phyloP scores from a whole-genome alignment of 768 basidiomycete species.

The Panaeolus papilionaceus region DNA sequence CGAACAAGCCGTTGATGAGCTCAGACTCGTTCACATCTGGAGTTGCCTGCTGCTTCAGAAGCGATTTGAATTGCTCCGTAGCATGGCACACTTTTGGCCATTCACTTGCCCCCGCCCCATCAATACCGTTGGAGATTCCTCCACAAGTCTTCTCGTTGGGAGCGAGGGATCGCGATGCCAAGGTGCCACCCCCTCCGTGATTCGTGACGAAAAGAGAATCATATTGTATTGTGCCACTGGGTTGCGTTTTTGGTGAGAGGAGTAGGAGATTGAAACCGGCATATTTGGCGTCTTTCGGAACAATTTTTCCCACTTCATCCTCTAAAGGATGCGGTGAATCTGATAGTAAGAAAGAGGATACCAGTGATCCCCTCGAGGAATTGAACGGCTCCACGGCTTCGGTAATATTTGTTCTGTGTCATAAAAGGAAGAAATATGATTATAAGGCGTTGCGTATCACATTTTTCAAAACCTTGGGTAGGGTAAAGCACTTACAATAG shows the following conservation, averaged over 20 bases:
- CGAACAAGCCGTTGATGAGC: conserved; percentile 65
- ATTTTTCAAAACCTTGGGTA: conserved; percentile 12
- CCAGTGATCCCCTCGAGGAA: conserved; percentile 73
- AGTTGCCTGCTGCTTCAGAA: conserved; percentile 44
- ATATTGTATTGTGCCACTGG: conserved; percentile 45
- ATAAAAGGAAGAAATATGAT: conserved; percentile 9
- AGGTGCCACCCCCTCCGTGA: conserved; percentile 66
- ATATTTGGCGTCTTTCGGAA: conserved; percentile 56
- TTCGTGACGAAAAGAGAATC: conserved; percentile 71
- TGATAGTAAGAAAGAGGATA: conserved; percentile 70
- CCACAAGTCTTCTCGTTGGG: conserved; percentile 55
- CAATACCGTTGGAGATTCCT: conserved; percentile 79
- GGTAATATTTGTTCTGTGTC: conserved; percentile 78
- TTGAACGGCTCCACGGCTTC: conserved; percentile 57
- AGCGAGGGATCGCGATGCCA: conserved; percentile 60
- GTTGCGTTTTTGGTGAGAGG: conserved; percentile 49
- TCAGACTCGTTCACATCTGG: conserved; percentile 51
- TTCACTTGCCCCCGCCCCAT: conserved; percentile 59
- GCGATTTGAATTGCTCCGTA: conserved; percentile 46
- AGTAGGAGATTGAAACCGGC: conserved; percentile 87
- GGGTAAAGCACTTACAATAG: conserved; percentile 60
- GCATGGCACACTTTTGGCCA: conserved; percentile 84
- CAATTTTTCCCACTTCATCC: conserved; percentile 52
- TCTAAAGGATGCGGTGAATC: conserved; percentile 52
- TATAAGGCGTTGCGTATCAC: not conserved